Percentiles rank a stretch among this genome's conserved stretches.
These are phyloP conservation scores for Amanita molliuscula DNA, from an alignment of 768 basidiomycete species.

Conservation along the genomic window DNA sequence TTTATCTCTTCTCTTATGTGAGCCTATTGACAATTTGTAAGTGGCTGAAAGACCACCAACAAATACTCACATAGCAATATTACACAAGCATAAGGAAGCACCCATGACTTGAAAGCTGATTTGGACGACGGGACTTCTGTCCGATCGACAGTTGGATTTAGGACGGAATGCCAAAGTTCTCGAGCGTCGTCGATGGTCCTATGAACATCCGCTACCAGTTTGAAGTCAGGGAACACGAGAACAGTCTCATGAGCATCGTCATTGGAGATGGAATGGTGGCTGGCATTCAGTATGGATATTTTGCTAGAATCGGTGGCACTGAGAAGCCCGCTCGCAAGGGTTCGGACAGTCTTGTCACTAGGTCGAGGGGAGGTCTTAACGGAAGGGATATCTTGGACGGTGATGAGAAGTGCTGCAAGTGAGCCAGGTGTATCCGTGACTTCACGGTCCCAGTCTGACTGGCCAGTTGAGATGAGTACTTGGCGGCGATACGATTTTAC, in stretches of 20 bases:
- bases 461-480: slow-evolving; percentile 86
- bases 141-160: slow-evolving; percentile 49
- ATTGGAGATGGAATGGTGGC: slow-evolving; percentile 63
- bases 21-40: slow-evolving; percentile 42
- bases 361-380: slow-evolving; percentile 13
- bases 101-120: slow-evolving; percentile 53
- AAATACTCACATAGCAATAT: slow-evolving; percentile 75
- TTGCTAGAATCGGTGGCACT: slow-evolving; percentile 40
- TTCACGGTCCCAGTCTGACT: slow-evolving; percentile 79
- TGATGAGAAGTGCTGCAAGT: slow-evolving; percentile 52
- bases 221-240: slow-evolving; percentile 89
- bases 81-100: slow-evolving; percentile 83
- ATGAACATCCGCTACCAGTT: slow-evolving; percentile 64
- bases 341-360: slow-evolving; percentile 19
- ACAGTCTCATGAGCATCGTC: slow-evolving; percentile 62
- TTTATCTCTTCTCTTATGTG: slow-evolving; percentile 89
- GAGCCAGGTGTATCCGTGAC: slow-evolving; percentile 63
- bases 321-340: slow-evolving; percentile 42
- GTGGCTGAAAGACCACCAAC: slow-evolving; percentile 4
- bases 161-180: slow-evolving; percentile 51
- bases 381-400: slow-evolving; percentile 21
- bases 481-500: slow-evolving; percentile 79
- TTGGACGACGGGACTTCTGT: slow-evolving; percentile 33
- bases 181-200: slow-evolving; percentile 56
- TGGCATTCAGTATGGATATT: slow-evolving; percentile 76